Evolutionary conservation across 768 basidiomycete genomes (phyloP), one percentile per base, ranked within the genome.

Genomic region (Pisolithus albus): DNA sequence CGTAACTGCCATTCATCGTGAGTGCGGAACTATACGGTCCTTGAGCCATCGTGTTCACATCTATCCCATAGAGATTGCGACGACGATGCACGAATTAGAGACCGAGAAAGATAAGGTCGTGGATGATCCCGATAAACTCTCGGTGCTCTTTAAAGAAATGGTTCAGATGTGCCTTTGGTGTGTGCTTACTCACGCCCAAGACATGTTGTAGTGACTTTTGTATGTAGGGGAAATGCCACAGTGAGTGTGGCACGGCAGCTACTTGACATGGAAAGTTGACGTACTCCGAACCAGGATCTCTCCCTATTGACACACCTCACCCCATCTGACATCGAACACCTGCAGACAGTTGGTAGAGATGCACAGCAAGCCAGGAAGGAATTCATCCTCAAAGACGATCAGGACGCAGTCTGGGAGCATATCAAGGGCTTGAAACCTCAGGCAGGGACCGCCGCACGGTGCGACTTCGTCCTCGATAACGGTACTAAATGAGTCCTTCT

Each of bases 391-490:
- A 81, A 78, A 51, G 88, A 97, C 58, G 91, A 99, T 60, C 82
- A 92, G 61, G 74, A 78, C 18, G 69, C 68, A 6, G 84, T 81
- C 2, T 97, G 93, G 93, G 63, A 78, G 7, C 75, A 89, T 62
- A 58, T 95, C 30, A 79, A 78, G 58, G 71, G 68, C 5, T 57
- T 89, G 32, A 72, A 74, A 50, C 71, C 66, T 52, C 58, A 64
- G 18, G 46, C 32, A 9, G 79, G 72, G 0, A 23, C 59, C 23
- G 63, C 47, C 34, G 55, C 47, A 28, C 71, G 83, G 8, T 74
- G 94, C 6, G 95, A 98, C 65, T 84, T 97, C 49, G 80, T 98
- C 2, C 71, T 99, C n/a, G 95, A 99, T 61, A 98, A 99, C 60
- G 82, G 91, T 93, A 53, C 18, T 65, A 53, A 11, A 18, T n/a